Evolutionary conservation across 768 basidiomycete species (phyloP), one percentile per base, ranked within the genome.

Genomic region (Dentipellis sp.): DNA sequence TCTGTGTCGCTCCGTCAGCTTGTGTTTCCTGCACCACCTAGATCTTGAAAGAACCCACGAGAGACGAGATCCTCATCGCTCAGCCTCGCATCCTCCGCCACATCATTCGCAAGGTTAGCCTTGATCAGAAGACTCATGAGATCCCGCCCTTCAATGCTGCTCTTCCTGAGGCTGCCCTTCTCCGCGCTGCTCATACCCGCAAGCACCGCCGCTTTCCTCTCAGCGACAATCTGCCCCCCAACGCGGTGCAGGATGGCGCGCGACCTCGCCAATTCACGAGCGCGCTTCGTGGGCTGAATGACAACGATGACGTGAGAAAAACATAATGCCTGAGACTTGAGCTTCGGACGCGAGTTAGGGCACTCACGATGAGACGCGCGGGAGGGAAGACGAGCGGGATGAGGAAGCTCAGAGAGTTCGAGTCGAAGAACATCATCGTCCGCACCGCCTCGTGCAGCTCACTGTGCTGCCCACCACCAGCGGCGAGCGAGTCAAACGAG

Each of bases 41-140:
- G 48, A 21, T 17, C 39, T 40, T 21, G 48, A 49, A 49, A 49
- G 23, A 37, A 71, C 80, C 56, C 60, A 84, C 77, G 79, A 4
- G 73, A 71, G 1, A 84, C 57, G 16, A 88, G 80, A 58, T 88
- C 86, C 23, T 75, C 74, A 55, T 88, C 86, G 0, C 75, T 75
- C 69, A 88, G 68, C 39, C 71, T 70, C 63, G 85, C 82, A 49
- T 61, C 70, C 6, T 77, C 76, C 0, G 78, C 77, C 3, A 83
- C 61, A 63, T 88, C 82, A 1, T 75, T 77, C 0, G 81, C 77
- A 70, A 83, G 77, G 64, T 88, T 88, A 2, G 86, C 85, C 56
- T 75, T 74, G 45, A 87, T 70, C 3, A 88, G 71, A 21, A 86
- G 62, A 0, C 80, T 81, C 4, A 88, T 69, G 2, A 88, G 64